phyloP scores from a whole-genome alignment of 306 rosid species.

The Vicia faba region DNA sequence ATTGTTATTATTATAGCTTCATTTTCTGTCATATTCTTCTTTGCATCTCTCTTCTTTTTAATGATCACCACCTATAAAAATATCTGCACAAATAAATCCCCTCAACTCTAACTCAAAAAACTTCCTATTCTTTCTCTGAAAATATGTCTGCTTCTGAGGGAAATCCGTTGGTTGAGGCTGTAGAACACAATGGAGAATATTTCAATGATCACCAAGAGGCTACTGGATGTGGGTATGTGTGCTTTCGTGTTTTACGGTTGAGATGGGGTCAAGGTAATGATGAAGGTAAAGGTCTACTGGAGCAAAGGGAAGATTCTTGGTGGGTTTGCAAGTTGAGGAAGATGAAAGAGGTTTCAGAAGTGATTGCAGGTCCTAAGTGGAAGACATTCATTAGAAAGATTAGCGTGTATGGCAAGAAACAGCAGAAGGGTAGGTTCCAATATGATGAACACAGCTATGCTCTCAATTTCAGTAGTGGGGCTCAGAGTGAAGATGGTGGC shows the following conservation, averaged over 20 bases:
- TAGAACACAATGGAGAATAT: conserved; percentile 30
- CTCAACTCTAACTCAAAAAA: not conserved
- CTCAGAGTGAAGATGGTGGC: conserved; percentile 50
- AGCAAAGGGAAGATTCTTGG: conserved; percentile 47
- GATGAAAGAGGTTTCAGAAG: conserved; percentile 55
- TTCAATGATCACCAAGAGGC: conserved; percentile 39
- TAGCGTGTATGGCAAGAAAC: conserved; percentile 44
- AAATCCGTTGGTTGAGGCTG: conserved; percentile 36
- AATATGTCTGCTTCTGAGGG: conserved; percentile 43
- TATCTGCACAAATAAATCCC: not conserved
- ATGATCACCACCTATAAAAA: conserved; percentile 18
- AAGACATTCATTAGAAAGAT: conserved; percentile 67
- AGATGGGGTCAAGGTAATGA: conserved; percentile 25
- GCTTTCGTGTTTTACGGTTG: conserved; percentile 45
- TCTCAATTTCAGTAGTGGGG: conserved; percentile 60
- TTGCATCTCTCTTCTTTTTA: conserved; percentile 3
- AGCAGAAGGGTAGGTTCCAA: conserved; percentile 50
- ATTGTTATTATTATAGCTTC: conserved; percentile 17
- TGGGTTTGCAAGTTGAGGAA: conserved; percentile 46
- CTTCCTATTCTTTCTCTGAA: not conserved
- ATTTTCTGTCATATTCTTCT: conserved; percentile 37
- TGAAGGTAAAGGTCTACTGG: conserved; percentile 32
- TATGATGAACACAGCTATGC: conserved; percentile 76
- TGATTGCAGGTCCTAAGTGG: conserved; percentile 72
- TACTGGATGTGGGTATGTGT: conserved; percentile 52